Percentiles rank a stretch among this genome's conserved stretches.
These are phyloP conservation scores for Ophiostoma triangulosporum DNA, from an alignment of 2,329 filamentous ascomycete genomes.

Conservation along the genomic window DNA sequence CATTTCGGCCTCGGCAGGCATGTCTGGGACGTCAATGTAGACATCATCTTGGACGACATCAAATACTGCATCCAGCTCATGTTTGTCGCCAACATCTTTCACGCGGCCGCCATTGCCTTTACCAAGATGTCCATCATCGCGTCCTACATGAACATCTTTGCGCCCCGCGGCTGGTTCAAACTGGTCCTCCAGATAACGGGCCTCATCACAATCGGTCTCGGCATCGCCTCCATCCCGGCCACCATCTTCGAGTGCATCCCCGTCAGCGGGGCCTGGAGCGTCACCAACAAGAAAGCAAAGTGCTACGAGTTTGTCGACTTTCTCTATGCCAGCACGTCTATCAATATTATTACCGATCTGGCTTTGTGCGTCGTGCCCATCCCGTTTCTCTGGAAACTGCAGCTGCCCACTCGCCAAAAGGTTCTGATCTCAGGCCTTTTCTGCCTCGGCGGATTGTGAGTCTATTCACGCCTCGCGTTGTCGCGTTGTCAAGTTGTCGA, in stretches of 20 bases:
- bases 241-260: constrained; percentile 20
- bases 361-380: constrained; percentile 19
- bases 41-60: constrained; percentile 11
- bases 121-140: constrained; percentile 20
- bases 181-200: constrained; percentile 20
- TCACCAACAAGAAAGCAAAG: constrained; percentile 9
- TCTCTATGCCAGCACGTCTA: constrained; percentile 18
- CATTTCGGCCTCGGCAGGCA: constrained; percentile 17
- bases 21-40: constrained; percentile 17
- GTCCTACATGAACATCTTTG: constrained; percentile 20
- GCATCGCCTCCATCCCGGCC: constrained; percentile 16
- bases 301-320: constrained; percentile 19
- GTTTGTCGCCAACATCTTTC: constrained; percentile 18
- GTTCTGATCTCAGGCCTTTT: constrained; percentile 19
- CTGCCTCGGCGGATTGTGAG: constrained; percentile 19
- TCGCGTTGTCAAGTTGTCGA: too few relatives aligned
- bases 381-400: constrained; percentile 19
- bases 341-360: constrained; percentile 19
- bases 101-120: constrained; percentile 16
- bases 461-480: too few relatives aligned
- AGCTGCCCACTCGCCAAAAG: constrained; percentile 17
- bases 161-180: constrained; percentile 19
- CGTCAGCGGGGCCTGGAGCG: constrained; percentile 19
- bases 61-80: constrained; percentile 16
- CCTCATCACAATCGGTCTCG: constrained; percentile 17